Conservation (phyloP, 1,284 basidiomycete species). For the Erythrobasidium hasegawianum region DNA sequence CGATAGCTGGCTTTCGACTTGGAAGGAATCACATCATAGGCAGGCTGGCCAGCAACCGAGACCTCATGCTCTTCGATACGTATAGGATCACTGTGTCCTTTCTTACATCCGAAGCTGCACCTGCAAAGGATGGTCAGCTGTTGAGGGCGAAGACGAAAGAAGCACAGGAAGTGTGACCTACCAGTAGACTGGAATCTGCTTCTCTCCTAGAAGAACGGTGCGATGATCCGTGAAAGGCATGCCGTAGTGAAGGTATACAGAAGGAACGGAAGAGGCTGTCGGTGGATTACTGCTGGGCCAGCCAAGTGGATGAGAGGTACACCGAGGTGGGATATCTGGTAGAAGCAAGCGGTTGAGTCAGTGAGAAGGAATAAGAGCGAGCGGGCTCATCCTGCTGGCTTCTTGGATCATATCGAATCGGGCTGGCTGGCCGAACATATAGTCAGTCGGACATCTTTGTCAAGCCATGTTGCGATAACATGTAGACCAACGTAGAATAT, state of each 20-base stretch:
- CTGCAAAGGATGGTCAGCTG: background rate
- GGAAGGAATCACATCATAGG: background rate
- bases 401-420: no score
- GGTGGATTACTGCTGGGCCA: no score
- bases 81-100: conserved; percentile 15
- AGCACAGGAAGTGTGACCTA: conserved; percentile 6
- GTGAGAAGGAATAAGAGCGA: no score
- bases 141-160: background rate
- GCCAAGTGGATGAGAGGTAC: no score
- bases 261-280: no score
- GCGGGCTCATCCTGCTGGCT: no score
- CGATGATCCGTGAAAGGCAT: conserved; percentile 24
- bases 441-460: no score
- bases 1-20: background rate
- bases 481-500: no score
- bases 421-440: no score
- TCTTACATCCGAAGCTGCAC: conserved; percentile 29
- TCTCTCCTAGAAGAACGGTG: conserved; percentile 10
- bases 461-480: no score
- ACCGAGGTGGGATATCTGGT: no score
- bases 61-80: conserved; percentile 28
- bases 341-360: no score
- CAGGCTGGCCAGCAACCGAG: conserved; percentile 11
- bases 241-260: background rate
- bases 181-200: conserved; percentile 24